These are phyloP conservation scores for Prunus yedoensis DNA, from an alignment of 331 rosid species.

Conservation along the genomic window DNA sequence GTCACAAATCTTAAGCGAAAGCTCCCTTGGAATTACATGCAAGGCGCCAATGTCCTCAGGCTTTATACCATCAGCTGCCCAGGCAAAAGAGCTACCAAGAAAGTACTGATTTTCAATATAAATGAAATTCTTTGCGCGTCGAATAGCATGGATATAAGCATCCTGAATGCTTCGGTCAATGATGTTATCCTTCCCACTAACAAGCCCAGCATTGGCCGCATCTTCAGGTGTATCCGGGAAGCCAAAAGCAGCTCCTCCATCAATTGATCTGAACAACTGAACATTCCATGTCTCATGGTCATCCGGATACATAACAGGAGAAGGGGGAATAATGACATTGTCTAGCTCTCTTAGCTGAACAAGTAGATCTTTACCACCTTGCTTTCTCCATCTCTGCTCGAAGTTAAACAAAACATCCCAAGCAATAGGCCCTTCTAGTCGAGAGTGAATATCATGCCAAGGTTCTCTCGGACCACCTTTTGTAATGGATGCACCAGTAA, in stretches of 20 bases:
- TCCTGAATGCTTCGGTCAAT: slow-evolving; percentile 97
- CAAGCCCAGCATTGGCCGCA: slow-evolving; percentile 82
- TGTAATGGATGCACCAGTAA: slow-evolving; percentile 59
- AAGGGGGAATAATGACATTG: slow-evolving; percentile 71
- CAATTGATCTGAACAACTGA: slow-evolving; percentile 91
- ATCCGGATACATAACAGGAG: slow-evolving; percentile 77
- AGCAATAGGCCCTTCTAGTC: slow-evolving; percentile 93
- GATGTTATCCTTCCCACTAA: slow-evolving; percentile 93
- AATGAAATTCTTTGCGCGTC: slow-evolving; percentile 91
- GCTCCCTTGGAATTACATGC: slow-evolving; percentile 93
- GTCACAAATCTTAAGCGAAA: slow-evolving; percentile 77
- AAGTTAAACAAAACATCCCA: slow-evolving; percentile 96
- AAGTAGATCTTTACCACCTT: slow-evolving; percentile 88
- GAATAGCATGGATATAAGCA: slow-evolving; percentile 85
- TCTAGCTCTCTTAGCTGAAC: slow-evolving; percentile 67
- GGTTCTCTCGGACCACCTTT: slow-evolving; percentile 99
- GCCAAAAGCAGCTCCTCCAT: slow-evolving; percentile 97
- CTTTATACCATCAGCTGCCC: slow-evolving; percentile 61
- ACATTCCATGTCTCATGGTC: slow-evolving; percentile 92
- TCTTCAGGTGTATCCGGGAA: slow-evolving; percentile 89
- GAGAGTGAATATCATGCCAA: slow-evolving; percentile 96
- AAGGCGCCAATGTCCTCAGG: slow-evolving; percentile 75
- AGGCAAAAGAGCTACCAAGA: slow-evolving; percentile 94
- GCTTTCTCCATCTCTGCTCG: slow-evolving; percentile 97
- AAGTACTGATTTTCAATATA: slow-evolving; percentile 94